A percentile compares a stretch with the other conserved stretches of the same genome.
Conservation (phyloP, 176 grass and related monocot genomes). For the Hsuehochloa calcarea region DNA sequence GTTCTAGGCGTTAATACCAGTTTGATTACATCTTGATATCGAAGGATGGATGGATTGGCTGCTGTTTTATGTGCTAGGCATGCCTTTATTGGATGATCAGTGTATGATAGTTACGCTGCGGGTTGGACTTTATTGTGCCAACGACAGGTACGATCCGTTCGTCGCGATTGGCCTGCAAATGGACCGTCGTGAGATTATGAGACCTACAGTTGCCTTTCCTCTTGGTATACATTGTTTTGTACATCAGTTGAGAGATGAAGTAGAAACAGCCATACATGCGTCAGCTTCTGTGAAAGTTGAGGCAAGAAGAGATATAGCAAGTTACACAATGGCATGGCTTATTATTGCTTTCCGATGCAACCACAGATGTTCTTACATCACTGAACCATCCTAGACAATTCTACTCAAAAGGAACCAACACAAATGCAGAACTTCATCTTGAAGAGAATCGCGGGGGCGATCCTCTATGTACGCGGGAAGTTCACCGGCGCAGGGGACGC, state of each 20-base stretch:
- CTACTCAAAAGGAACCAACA: too few relatives aligned
- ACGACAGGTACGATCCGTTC: not conserved
- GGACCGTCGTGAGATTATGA: not conserved
- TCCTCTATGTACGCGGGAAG: not conserved
- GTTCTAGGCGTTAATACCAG: slow-evolving; percentile 17
- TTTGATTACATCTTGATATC: slow-evolving; percentile 2
- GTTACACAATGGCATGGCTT: not conserved
- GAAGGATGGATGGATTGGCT: slow-evolving; percentile 7
- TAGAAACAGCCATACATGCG: not conserved
- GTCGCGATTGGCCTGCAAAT: not conserved
- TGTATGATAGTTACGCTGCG: not conserved
- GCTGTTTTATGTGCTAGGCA: not conserved
- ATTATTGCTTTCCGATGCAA: too few relatives aligned
- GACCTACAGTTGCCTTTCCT: not conserved
- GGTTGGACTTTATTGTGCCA: not conserved
- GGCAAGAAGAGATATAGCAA: not conserved
- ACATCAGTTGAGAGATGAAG: not conserved
- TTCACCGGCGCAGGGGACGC: not conserved
- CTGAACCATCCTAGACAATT: too few relatives aligned
- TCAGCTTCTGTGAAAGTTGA: not conserved
- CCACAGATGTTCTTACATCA: not conserved
- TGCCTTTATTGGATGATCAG: not conserved
- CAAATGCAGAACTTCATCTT: not conserved
- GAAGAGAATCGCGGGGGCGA: not conserved
- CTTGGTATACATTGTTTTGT: not conserved